phyloP scores from a whole-genome alignment of 1,139 yeast species.

The Blastobotrys buckinghamii region DNA sequence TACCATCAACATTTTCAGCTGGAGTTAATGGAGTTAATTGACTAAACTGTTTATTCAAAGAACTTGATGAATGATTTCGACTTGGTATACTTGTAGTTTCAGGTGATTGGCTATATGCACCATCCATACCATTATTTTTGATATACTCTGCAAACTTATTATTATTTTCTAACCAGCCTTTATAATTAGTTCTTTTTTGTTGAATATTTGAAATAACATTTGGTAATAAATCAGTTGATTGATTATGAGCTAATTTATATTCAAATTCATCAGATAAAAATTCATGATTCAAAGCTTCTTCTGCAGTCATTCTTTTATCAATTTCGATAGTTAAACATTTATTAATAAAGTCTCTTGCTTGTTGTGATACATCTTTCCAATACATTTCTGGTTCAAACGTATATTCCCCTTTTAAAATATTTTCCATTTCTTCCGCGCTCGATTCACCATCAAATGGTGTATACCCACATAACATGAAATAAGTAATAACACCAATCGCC shows the following conservation, averaged over 20 bases:
- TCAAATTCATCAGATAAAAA: slow-evolving; percentile 32
- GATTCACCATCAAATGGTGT: slow-evolving; percentile 77
- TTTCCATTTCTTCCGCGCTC: slow-evolving; percentile 61
- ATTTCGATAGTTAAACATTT: slow-evolving; percentile 49
- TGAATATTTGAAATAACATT: slow-evolving; percentile 31
- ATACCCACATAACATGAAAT: slow-evolving; percentile 68
- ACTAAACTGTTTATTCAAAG: neutral
- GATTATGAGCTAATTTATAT: slow-evolving; percentile 20
- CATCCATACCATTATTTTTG: slow-evolving; percentile 30
- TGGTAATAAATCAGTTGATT: slow-evolving; percentile 30
- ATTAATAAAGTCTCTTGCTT: slow-evolving; percentile 55
- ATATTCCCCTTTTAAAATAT: slow-evolving; percentile 52
- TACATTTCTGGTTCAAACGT: slow-evolving; percentile 55
- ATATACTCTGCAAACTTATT: slow-evolving; percentile 10
- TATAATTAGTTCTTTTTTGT: slow-evolving; percentile 18
- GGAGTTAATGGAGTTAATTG: neutral
- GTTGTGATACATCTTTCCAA: slow-evolving; percentile 49
- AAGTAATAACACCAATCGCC: slow-evolving; percentile 72
- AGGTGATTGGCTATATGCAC: slow-evolving; percentile 32
- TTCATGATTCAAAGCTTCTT: slow-evolving; percentile 45
- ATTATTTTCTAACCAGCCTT: slow-evolving; percentile 14
- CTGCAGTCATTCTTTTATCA: slow-evolving; percentile 43
- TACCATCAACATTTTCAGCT: neutral
- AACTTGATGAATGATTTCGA: slow-evolving; percentile 2
- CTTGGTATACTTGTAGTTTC: slow-evolving; percentile 17